Base-by-base conservation (phyloP, 192 early-diverging fungal species). In the Backusella parvicylindrica region DNA sequence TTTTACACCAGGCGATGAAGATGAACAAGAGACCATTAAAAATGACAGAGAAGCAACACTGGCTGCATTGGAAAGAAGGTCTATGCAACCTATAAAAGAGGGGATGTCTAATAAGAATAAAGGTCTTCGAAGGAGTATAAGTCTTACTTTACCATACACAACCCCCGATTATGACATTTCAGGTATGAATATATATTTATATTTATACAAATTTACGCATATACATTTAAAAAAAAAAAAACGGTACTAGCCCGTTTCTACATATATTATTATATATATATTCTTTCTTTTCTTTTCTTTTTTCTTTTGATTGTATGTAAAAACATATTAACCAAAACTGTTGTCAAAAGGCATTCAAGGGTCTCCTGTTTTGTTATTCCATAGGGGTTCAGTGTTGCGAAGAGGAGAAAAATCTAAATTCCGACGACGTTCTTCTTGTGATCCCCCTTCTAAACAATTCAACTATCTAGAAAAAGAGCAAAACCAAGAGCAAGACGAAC, bases 341-440 rank as follows among this genome's bases (percentile, higher is more conserved):
- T 77, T 30, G 75, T 83, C 37, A 67, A 67, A 67, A 67, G 66
- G 38, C 36, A 36, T 21, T 38, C 32, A 12, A 68, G 66, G 33
- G 11, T 36, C 66, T 38, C 66, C 86, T 11, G 80, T 83, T 40
- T 72, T 72, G 1, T 50, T 80, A 64, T 70, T 80, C 0, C 77
- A 80, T 16, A 56, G 72, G 26, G 49, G 79, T 15, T 81, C 81
- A 8, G 66, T 85, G 13, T 65, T 82, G 50, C 56, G 85, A 67
- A 47, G 85, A 63, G 81, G 83, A 16, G 87, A 85, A 11, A 78
- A 85, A 33, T 86, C 87, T 31, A 88, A 88, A 53, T 80, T 88
- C 64, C 87, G 85, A 35, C 70, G 87, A 50, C 84, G 83, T 68
- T 86, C 86, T 13, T 75, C 81, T 31, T 67, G 63, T 35, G 68